These are phyloP conservation scores for Hysterium pulicare DNA, from an alignment of 2,329 filamentous ascomycete genomes.

Conservation along the genomic window DNA sequence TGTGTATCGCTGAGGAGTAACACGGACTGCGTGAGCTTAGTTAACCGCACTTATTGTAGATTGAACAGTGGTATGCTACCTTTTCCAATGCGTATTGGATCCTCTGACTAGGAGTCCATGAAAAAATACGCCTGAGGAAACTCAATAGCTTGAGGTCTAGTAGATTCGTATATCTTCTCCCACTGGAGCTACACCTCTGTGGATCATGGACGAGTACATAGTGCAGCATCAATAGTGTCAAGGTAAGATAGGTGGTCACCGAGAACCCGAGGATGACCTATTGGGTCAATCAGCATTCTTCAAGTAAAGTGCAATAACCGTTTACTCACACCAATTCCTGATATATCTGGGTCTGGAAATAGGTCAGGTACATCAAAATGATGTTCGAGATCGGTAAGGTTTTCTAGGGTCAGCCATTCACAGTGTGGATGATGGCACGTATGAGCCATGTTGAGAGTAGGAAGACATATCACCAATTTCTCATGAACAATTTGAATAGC, in stretches of 20 bases:
- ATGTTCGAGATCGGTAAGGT: slow-evolving; percentile 9
- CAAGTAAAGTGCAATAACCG: not conserved
- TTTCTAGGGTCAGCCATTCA: slow-evolving; percentile 16
- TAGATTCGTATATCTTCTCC: slow-evolving; percentile 10
- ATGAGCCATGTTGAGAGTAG: not conserved
- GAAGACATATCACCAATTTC: no score
- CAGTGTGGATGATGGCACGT: slow-evolving; percentile 17
- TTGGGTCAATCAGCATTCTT: not conserved
- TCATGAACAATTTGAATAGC: no score
- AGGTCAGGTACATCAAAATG: slow-evolving; percentile 14
- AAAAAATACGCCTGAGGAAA: slow-evolving; percentile 13
- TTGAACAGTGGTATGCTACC: not conserved
- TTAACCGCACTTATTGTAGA: not conserved
- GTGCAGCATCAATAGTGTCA: slow-evolving; percentile 17
- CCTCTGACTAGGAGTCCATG: slow-evolving; percentile 18
- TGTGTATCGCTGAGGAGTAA: slow-evolving; percentile 25
- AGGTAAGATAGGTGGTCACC: slow-evolving; percentile 21
- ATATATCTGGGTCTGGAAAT: slow-evolving; percentile 19
- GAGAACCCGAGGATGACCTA: slow-evolving; percentile 28
- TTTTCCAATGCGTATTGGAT: slow-evolving; percentile 24
- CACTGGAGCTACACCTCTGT: slow-evolving; percentile 3
- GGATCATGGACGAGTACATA: slow-evolving; percentile 15
- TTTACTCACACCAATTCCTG: slow-evolving; percentile 19
- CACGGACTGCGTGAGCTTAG: slow-evolving; percentile 15
- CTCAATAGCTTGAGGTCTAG: slow-evolving; percentile 14